Conservation (phyloP, 2,329 filamentous ascomycete genomes). For the Penicillium sp. region DNA sequence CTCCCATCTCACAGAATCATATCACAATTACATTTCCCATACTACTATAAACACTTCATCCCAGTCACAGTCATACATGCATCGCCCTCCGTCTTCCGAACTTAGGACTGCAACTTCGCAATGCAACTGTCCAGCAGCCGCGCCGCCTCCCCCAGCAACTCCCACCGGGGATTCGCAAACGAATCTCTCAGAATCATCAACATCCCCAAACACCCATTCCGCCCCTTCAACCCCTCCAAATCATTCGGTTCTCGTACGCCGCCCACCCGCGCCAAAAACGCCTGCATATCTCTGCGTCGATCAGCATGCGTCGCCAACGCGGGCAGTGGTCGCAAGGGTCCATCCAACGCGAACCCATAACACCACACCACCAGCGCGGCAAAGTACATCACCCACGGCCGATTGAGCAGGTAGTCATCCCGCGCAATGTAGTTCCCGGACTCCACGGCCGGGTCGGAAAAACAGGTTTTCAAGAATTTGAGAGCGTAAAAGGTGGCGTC, state of each 20-base stretch:
- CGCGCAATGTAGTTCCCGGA: slow-evolving; percentile 71
- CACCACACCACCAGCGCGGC: slow-evolving; percentile 91
- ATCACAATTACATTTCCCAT: background rate
- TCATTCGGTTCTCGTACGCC: slow-evolving; percentile 75
- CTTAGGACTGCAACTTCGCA: slow-evolving; percentile 53
- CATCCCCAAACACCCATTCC: slow-evolving; percentile 82
- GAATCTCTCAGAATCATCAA: slow-evolving; percentile 79
- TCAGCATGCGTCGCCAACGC: slow-evolving; percentile 64
- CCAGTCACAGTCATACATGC: too few relatives aligned
- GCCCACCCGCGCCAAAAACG: slow-evolving; percentile 73
- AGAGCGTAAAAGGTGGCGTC: slow-evolving; percentile 93
- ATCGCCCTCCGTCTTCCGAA: too few relatives aligned
- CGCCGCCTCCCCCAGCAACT: slow-evolving; percentile 85
- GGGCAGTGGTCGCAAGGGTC: slow-evolving; percentile 61
- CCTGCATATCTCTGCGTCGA: slow-evolving; percentile 75
- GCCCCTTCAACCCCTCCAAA: slow-evolving; percentile 70
- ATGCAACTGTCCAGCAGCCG: slow-evolving; percentile 81
- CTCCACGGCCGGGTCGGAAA: slow-evolving; percentile 58
- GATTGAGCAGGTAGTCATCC: slow-evolving; percentile 85
- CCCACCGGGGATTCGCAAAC: slow-evolving; percentile 85
- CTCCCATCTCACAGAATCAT: background rate
- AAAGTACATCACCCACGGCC: slow-evolving; percentile 95
- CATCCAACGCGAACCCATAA: slow-evolving; percentile 89
- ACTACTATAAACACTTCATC: background rate
- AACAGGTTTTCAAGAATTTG: slow-evolving; percentile 77